Evolutionary conservation across 352 stramenopile species (phyloP).

Genomic region (Phytopythium kandeliae): DNA sequence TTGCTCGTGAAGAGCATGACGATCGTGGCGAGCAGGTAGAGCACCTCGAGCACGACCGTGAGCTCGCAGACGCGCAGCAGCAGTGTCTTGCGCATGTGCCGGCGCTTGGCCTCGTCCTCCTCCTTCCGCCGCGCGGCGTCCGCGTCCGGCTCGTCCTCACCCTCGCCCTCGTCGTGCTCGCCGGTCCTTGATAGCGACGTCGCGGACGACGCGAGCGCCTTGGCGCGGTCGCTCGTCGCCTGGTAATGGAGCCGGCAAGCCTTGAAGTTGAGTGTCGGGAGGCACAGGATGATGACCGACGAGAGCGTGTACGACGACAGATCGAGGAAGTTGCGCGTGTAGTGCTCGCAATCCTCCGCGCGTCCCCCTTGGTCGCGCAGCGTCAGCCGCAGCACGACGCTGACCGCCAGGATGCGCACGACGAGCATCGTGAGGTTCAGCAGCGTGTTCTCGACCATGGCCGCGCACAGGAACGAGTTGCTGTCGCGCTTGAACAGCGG

Average conservation of each 20-base stretch:
- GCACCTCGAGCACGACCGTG: constrained; percentile 72
- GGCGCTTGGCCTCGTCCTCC: constrained; percentile 39
- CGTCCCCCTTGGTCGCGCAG: constrained; percentile 15
- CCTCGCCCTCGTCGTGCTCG: constrained; percentile 10
- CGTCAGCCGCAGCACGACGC: constrained; percentile 33
- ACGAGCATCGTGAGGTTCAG: constrained; percentile 61
- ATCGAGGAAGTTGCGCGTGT: constrained; percentile 59
- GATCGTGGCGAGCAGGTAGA: constrained; percentile 57
- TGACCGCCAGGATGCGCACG: constrained; percentile 40
- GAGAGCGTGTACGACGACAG: constrained; percentile 58
- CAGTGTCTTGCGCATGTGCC: constrained; percentile 52
- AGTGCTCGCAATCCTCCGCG: constrained; percentile 33
- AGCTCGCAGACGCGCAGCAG: constrained; percentile 73
- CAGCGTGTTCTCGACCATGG: constrained; percentile 71
- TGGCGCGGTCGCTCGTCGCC: constrained; percentile 16
- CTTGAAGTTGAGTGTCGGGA: constrained; percentile 58
- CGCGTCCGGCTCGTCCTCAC: constrained; percentile 15
- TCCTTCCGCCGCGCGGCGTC: constrained; percentile 18
- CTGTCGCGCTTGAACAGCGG: constrained; percentile 60
- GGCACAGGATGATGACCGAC: constrained; percentile 57
- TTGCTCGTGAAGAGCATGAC: constrained; percentile 37
- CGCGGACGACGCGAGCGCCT: constrained; percentile 9
- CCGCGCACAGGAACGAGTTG: constrained; percentile 71
- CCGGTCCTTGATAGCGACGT: constrained; percentile 24
- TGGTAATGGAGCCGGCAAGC: constrained; percentile 48